phyloP scores from a whole-genome alignment of 1,139 yeast genomes.

The Blastobotrys arbuscula region DNA sequence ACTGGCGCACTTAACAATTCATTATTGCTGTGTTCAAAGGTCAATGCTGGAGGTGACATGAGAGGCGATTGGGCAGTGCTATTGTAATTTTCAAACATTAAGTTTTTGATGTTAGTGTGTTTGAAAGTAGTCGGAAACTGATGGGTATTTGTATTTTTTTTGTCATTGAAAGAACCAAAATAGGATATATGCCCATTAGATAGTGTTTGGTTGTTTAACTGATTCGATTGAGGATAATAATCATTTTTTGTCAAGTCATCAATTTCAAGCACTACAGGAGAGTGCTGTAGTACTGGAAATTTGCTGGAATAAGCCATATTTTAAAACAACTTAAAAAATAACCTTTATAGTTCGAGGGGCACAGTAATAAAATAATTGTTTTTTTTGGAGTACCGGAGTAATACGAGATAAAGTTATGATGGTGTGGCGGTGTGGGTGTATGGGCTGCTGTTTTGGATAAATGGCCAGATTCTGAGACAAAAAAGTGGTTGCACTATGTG shows the following conservation, averaged over 20 bases:
- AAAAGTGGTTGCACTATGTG: neutral
- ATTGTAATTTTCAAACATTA: neutral
- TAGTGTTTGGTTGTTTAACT: no score
- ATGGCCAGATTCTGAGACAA: neutral
- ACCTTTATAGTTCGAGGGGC: no score
- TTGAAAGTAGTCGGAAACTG: neutral
- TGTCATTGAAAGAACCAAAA: neutral
- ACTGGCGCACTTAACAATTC: neutral
- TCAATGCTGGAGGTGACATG: conserved; percentile 8
- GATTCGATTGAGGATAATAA: no score
- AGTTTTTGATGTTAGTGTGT: neutral
- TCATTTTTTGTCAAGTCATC: no score
- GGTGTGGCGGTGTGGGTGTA: no score
- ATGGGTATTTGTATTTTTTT: neutral
- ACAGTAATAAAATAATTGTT: no score
- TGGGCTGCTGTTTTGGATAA: neutral
- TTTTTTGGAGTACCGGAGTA: no score
- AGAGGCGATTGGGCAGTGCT: conserved; percentile 2
- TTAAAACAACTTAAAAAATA: no score
- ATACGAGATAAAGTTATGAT: no score
- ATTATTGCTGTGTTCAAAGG: neutral
- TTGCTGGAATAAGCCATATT: no score
- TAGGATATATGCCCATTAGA: neutral
- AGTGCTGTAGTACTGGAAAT: no score
- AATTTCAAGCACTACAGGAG: no score